Base-by-base conservation (phyloP, 1,139 yeast species). In the Geotrichum klebahnii region DNA sequence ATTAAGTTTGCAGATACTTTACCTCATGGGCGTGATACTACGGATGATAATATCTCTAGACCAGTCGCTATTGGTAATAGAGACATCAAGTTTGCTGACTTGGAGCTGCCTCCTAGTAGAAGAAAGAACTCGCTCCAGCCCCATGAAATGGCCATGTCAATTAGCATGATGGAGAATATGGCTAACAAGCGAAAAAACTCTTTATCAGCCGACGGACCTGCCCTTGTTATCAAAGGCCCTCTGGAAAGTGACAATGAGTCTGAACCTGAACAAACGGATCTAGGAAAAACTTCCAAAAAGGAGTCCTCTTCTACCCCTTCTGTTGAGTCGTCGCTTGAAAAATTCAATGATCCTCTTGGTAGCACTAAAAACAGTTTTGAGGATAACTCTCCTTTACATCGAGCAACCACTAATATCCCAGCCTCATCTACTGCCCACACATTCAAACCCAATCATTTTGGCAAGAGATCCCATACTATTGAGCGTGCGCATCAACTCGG, bases 171-270 rank as follows among this genome's bases (percentile, higher is more conserved):
- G n/a, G 84, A 48, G 16, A 38, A 46, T 17, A 20, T 35, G 14
- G 28, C 33, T 26, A 20, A 16, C 22, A 20, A 34, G 22, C 33
- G 34, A 5, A 24, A 44, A 8, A 34, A 33, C 36, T 47, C 46
- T 9, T 28, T 28, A 5, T 82, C 81, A 29, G 9, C 14, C 3
- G 82, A 81, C 33, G 96, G 90, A 1, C 96, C 95, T 9, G 89
- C 94, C 0, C 70, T 90, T 44, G 80, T 85, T 10, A 84, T 89
- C 50, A 78, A 79, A 57, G 82, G 95, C 1, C 97, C 96, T 1
- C 78, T 81, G 34, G 95, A 47, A 20, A 29, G 17, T 14, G 84
- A 41, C 59, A 64, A 46, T 10, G 50, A 46, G 5, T 24, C 32
- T n/a, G 23, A 16, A 3, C 3, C 3, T 31, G 28, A 22, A 12